Evolutionary conservation across 2,329 filamentous ascomycete species (phyloP).

Genomic region (Cercospora sp.): DNA sequence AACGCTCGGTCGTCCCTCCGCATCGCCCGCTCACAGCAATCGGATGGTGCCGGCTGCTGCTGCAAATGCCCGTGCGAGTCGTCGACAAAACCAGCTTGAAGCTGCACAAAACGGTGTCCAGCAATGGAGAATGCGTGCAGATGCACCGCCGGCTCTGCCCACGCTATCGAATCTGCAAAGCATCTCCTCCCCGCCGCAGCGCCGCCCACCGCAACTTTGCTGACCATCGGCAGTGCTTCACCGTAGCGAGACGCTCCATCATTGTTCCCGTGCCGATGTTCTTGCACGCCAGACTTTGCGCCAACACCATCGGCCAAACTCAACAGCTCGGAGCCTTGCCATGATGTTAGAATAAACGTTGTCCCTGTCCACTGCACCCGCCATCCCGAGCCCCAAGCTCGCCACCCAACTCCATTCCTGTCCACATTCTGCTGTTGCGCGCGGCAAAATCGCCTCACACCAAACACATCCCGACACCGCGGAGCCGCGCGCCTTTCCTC

Average conservation of each 20-base stretch:
- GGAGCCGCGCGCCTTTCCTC: not conserved
- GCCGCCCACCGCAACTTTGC: not conserved
- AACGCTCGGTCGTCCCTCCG: not conserved
- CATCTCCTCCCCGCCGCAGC: not conserved
- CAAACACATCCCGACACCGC: not conserved
- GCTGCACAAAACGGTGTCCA: no score
- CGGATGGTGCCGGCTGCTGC: no score
- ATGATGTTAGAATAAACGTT: slow-evolving; percentile 2
- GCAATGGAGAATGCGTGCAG: no score
- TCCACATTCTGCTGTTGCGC: not conserved
- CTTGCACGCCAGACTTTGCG: not conserved
- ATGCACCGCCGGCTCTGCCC: not conserved
- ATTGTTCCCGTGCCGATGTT: not conserved
- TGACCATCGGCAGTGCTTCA: not conserved
- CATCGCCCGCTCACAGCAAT: not conserved
- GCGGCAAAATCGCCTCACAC: not conserved
- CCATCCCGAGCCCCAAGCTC: not conserved
- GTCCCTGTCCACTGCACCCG: not conserved
- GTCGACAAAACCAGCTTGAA: no score
- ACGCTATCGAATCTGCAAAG: not conserved
- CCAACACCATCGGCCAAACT: not conserved
- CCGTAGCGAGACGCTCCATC: no score
- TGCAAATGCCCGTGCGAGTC: no score
- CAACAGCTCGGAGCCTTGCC: not conserved
- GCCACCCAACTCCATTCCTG: not conserved